phyloP scores from a whole-genome alignment of 2,329 filamentous ascomycete genomes.

The Lasiodiplodia theobromae region DNA sequence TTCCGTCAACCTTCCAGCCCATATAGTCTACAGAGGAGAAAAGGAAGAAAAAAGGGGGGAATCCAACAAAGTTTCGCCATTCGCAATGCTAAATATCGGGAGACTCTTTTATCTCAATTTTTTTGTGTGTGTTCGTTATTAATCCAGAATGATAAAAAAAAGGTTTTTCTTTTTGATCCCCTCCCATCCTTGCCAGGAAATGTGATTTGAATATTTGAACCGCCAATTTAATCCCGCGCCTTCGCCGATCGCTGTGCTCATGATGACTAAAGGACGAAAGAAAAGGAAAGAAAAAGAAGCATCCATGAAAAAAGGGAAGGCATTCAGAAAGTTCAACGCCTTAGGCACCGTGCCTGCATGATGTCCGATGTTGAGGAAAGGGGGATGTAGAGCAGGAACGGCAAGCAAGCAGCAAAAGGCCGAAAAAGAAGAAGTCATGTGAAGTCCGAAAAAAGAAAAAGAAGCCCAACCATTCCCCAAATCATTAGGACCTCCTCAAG shows the following conservation, averaged over 20 bases:
- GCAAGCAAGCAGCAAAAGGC: background rate
- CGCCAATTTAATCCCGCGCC: slow-evolving; percentile 6
- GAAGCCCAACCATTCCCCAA: background rate
- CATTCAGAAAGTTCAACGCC: background rate
- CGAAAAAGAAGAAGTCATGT: background rate
- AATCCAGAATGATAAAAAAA: background rate
- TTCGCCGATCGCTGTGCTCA: slow-evolving; percentile 19
- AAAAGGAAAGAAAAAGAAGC: background rate
- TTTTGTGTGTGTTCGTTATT: background rate
- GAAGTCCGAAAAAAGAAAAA: background rate
- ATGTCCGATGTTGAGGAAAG: background rate
- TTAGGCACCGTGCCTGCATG: slow-evolving; percentile 14
- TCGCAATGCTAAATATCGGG: background rate
- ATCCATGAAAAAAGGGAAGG: background rate
- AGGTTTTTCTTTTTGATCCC: background rate
- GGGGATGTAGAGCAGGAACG: background rate
- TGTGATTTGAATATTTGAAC: background rate
- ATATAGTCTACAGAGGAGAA: background rate
- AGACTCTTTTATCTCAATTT: background rate
- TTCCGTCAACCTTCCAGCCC: background rate
- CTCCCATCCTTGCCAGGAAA: background rate
- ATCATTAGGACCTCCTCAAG: background rate
- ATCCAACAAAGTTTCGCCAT: background rate
- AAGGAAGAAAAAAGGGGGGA: background rate
- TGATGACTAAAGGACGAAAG: background rate